A percentile compares a stretch with the other conserved stretches of the same genome.
These are phyloP conservation scores for Apiotrichum montevideense DNA, from an alignment of 1,284 basidiomycete genomes.

Conservation along the genomic window DNA sequence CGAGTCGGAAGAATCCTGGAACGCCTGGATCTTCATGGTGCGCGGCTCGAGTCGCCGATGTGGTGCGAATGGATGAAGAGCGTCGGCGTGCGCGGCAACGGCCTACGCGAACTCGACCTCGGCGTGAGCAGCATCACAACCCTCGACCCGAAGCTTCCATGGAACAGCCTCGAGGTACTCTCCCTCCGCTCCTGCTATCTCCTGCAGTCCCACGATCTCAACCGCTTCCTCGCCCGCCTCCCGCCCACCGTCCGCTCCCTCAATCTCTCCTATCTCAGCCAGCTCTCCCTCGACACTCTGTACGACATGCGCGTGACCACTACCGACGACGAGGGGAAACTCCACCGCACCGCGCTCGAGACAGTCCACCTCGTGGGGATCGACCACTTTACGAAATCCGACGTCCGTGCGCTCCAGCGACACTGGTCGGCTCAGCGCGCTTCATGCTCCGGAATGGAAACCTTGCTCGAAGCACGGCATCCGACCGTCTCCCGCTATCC, in stretches of 20 bases:
- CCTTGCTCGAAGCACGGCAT: neutral
- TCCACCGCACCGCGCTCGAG: slow-evolving; percentile 17
- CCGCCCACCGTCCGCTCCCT: slow-evolving; percentile 20
- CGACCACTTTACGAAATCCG: slow-evolving; percentile 34
- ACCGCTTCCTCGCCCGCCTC: slow-evolving; percentile 19
- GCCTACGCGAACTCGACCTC: slow-evolving; percentile 25
- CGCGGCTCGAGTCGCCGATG: slow-evolving; percentile 13
- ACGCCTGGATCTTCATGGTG: slow-evolving; percentile 26
- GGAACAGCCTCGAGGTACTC: slow-evolving; percentile 14
- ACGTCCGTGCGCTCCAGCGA: slow-evolving; percentile 28
- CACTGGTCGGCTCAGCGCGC: slow-evolving; percentile 31
- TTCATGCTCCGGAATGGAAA: neutral
- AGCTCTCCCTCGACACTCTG: slow-evolving; percentile 22
- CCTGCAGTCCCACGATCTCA: slow-evolving; percentile 10
- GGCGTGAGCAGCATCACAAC: slow-evolving; percentile 27
- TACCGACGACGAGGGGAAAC: neutral
- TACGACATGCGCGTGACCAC: slow-evolving; percentile 18
- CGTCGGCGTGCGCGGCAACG: slow-evolving; percentile 11
- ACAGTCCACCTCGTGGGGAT: slow-evolving; percentile 35
- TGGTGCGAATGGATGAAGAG: neutral
- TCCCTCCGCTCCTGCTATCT: slow-evolving; percentile 24
- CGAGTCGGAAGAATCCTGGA: slow-evolving; percentile 21
- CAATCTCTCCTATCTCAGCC: slow-evolving; percentile 27
- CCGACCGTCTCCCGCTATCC: neutral
- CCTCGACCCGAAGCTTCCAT: slow-evolving; percentile 8